Conservation (phyloP, 768 basidiomycete genomes). For the Tulasnella sp. region DNA sequence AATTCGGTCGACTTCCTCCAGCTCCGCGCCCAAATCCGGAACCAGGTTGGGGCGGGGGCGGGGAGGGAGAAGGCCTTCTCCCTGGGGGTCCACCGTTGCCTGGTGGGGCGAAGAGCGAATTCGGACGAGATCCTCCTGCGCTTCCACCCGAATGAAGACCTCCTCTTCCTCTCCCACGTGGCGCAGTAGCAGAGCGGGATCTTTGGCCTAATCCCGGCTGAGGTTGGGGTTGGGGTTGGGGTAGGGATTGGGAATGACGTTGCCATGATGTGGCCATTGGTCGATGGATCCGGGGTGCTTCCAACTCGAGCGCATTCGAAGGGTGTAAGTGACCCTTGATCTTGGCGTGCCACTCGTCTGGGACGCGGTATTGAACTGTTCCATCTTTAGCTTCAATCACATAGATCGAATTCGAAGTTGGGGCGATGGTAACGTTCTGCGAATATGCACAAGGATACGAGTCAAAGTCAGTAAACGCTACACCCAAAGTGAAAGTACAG, state of each 20-base stretch:
- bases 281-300: slow-evolving; percentile 7
- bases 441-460: not conserved
- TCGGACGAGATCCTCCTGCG: not conserved
- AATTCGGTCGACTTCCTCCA: not conserved
- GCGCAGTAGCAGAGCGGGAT: not conserved
- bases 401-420: slow-evolving; percentile 5
- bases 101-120: not conserved
- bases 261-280: not conserved
- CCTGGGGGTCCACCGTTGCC: not conserved
- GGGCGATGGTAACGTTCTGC: slow-evolving; percentile 14
- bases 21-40: slow-evolving; percentile 3
- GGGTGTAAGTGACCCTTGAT: slow-evolving; percentile 6
- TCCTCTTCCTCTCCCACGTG: not conserved
- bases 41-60: not conserved
- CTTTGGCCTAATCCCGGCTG: not conserved
- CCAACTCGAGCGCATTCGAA: not conserved
- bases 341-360: slow-evolving; percentile 22
- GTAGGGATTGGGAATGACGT: not conserved
- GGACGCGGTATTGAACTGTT: slow-evolving; percentile 16
- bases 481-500: not conserved
- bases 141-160: not conserved
- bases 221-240: not conserved
- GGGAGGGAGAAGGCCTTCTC: not conserved
- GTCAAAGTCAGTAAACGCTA: not conserved
- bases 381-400: slow-evolving; percentile 24